phyloP scores from a whole-genome alignment of 2,329 filamentous ascomycete genomes.

The Calycina marina region DNA sequence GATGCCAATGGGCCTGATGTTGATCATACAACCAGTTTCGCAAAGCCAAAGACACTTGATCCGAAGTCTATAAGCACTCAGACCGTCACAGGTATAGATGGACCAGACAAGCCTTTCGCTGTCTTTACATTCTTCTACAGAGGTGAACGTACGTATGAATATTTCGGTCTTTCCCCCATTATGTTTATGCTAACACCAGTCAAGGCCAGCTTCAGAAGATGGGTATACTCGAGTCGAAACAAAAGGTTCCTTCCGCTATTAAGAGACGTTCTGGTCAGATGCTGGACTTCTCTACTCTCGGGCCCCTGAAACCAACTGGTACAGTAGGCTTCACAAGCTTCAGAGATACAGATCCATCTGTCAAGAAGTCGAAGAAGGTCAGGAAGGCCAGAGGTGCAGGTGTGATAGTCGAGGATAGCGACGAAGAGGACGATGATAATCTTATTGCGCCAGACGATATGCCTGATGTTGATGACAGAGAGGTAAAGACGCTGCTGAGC shows the following conservation, averaged over 20 bases:
- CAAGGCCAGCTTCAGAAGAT: conserved; percentile 91
- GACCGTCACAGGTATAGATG: conserved; percentile 96
- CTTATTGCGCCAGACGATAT: conserved; percentile 49
- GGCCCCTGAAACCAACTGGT: conserved; percentile 71
- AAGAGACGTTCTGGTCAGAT: conserved; percentile 71
- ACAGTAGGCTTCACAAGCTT: conserved; percentile 85
- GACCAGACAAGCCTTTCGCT: conserved; percentile 89
- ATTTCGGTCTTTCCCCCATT: not conserved
- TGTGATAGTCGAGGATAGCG: conserved; percentile 57
- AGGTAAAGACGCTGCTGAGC: conserved; percentile 41
- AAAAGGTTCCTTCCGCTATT: conserved; percentile 43
- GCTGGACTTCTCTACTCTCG: conserved; percentile 72
- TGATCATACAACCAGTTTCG: conserved; percentile 95
- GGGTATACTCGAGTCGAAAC: conserved; percentile 67
- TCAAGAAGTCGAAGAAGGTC: conserved; percentile 41
- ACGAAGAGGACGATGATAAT: conserved; percentile 62
- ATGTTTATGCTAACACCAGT: conserved; percentile 8
- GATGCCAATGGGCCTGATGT: conserved; percentile 63
- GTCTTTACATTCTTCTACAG: conserved; percentile 97
- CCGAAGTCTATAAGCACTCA: conserved; percentile 97
- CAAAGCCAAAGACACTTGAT: conserved; percentile 88
- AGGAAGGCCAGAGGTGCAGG: conserved; percentile 52
- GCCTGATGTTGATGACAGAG: conserved; percentile 48
- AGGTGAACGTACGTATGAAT: conserved; percentile 62
- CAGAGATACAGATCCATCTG: conserved; percentile 51